phyloP scores from a whole-genome alignment of 345 rosid species.

The Gossypium turneri region DNA sequence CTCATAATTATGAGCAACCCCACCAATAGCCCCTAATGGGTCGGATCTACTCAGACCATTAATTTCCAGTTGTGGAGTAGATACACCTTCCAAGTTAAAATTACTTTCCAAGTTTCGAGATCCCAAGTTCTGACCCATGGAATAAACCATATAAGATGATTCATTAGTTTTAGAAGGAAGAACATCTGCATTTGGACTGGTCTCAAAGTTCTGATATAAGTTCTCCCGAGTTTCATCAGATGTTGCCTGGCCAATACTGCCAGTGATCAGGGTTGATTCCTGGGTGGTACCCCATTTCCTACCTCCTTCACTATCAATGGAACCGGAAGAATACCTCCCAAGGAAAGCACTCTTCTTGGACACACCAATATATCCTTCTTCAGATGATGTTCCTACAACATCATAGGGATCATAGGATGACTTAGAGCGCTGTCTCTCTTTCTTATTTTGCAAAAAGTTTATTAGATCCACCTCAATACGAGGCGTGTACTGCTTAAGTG shows the following conservation, averaged over 20 bases:
- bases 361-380: conserved; percentile 67
- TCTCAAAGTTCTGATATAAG: conserved; percentile 59
- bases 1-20: conserved; percentile 38
- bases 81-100: conserved; percentile 45
- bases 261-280: conserved; percentile 48
- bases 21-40: conserved; percentile 31
- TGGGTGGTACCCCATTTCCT: conserved; percentile 85
- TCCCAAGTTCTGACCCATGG: conserved; percentile 40
- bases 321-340: conserved; percentile 85
- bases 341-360: conserved; percentile 66
- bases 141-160: conserved; percentile 33
- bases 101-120: conserved; percentile 40
- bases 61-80: conserved; percentile 47
- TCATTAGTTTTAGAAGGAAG: conserved; percentile 49
- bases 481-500: conserved; percentile 91
- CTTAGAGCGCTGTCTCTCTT: conserved; percentile 85
- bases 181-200: conserved; percentile 41
- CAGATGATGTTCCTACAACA: conserved; percentile 89
- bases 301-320: conserved; percentile 75
- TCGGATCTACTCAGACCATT: conserved; percentile 53
- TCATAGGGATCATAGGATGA: conserved; percentile 84
- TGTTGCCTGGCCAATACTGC: conserved; percentile 44
- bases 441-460: conserved; percentile 92
- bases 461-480: conserved; percentile 96
- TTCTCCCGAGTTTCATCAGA: conserved; percentile 70